Base-by-base conservation (phyloP, 2,329 filamentous ascomycete species). In the Cercospora sojina region DNA sequence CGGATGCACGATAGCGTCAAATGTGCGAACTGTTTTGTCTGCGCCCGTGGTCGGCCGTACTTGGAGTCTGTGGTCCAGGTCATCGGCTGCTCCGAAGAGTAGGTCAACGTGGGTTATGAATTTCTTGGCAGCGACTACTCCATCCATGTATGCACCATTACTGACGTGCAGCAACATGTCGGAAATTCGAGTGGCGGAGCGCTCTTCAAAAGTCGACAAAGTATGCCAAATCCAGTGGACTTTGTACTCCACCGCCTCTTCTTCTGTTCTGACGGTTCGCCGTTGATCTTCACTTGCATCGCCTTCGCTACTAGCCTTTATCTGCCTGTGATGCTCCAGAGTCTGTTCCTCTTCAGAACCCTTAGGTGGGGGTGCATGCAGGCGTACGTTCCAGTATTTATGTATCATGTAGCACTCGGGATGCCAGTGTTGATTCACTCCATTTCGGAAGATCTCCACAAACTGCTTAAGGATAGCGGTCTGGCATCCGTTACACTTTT, bases 351-450 rank as follows among this genome's bases (percentile, higher is more conserved):
- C 73, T 25, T 79, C 78, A 47, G 80, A 77, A 9, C 79, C 79
- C 13, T 79, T 79, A 5, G 80, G 78, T 8, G 74, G 70, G n/a
- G 73, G 64, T 3, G 75, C 74, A 68, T 82, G 80, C 41, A 99
- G 83, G 60, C 95, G 89, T 67, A 99, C 95, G 77, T 98, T 99
- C 95, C 95, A 99, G 80, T 98, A 99, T 76, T 99, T 99, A 82
- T 99, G 95, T 69, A 99, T 99, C 95, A 99, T 99, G 80, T 99
- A 99, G 80, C 95, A 99, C 80, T 99, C 95, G 1, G 95, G 95
- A 77, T 99, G 95, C 95, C 95, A 99, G 78, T 99, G 95, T 76
- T 99, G 95, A 77, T 98, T 97, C 77, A 97, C 91, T 1, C 94
- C 94, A 79, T 98, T 98, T 73, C 95, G 90, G 80, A 93, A 99